These are phyloP conservation scores for Pseudozyma tsukubaensis DNA, from an alignment of 1,284 basidiomycete species.

Conservation along the genomic window DNA sequence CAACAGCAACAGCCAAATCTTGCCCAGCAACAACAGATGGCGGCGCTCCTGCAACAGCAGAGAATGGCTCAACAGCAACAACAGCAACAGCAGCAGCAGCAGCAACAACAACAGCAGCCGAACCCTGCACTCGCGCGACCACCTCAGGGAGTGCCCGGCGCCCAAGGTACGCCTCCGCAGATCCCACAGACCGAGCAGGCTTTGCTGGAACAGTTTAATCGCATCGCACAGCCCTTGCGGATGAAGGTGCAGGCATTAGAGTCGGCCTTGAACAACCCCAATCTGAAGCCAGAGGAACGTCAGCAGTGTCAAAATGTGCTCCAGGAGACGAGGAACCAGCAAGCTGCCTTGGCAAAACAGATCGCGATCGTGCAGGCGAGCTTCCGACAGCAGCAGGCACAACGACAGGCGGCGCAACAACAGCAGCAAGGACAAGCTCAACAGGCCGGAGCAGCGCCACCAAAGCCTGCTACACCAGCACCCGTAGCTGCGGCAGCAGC, in stretches of 20 bases:
- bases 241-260: conserved; percentile 57
- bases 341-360: conserved; percentile 57
- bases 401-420: conserved; percentile 23
- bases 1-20: conserved; percentile 36
- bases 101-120: conserved; percentile 28
- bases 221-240: conserved; percentile 54
- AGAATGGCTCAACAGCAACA: conserved; percentile 15
- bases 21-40: conserved; percentile 47
- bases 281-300: conserved; percentile 56
- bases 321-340: conserved; percentile 56
- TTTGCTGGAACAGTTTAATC: conserved; percentile 59
- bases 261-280: conserved; percentile 46
- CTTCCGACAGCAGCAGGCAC: conserved; percentile 54
- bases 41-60: conserved; percentile 25
- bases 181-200: conserved; percentile 55
- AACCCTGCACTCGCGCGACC: conserved; percentile 16
- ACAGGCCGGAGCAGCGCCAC: not conserved
- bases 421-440: conserved; percentile 11
- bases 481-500: conserved; percentile 11
- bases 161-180: conserved; percentile 21
- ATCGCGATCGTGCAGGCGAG: conserved; percentile 57
- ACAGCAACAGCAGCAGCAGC: conserved; percentile 20
- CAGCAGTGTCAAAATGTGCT: conserved; percentile 57
- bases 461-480: conserved; percentile 9
- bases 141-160: conserved; percentile 8